Evolutionary conservation across 2,329 filamentous ascomycete species (phyloP).

Genomic region (Fonsecaea erecta): DNA sequence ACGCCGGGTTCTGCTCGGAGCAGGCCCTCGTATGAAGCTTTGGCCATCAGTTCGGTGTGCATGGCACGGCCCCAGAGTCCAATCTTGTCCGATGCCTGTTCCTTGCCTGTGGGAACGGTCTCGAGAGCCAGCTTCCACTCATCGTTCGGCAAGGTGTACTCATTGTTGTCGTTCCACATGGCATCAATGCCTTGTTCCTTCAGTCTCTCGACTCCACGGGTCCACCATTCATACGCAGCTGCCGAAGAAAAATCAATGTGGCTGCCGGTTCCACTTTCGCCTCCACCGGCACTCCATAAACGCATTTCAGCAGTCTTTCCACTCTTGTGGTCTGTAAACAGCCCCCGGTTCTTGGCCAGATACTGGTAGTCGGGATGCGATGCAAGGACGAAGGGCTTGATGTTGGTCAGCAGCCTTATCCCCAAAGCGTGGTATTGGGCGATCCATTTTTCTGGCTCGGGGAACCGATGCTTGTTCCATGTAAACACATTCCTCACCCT

Average conservation of each 20-base stretch:
- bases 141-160: constrained; percentile 70
- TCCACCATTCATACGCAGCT: constrained; percentile 73
- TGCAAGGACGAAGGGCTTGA: constrained; percentile 72
- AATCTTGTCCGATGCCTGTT: constrained; percentile 55
- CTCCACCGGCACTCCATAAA: constrained; percentile 74
- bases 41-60: constrained; percentile 73
- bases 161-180: constrained; percentile 82
- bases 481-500: constrained; percentile 73
- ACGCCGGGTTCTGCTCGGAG: constrained; percentile 61
- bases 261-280: constrained; percentile 70
- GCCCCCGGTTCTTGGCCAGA: constrained; percentile 61
- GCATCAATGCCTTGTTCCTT: constrained; percentile 69
- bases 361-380: constrained; percentile 70
- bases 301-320: constrained; percentile 61
- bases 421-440: constrained; percentile 66
- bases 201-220: constrained; percentile 66
- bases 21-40: constrained; percentile 71
- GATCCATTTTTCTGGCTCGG: constrained; percentile 68
- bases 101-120: constrained; percentile 38
- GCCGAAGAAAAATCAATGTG: constrained; percentile 75
- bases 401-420: constrained; percentile 71
- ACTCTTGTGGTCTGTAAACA: constrained; percentile 67
- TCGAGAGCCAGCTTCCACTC: constrained; percentile 67
- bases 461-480: constrained; percentile 73
- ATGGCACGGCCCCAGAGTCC: constrained; percentile 72